Conservation (phyloP, 495 filamentous ascomycete genomes). For the Parathielavia hyrcaniae region DNA sequence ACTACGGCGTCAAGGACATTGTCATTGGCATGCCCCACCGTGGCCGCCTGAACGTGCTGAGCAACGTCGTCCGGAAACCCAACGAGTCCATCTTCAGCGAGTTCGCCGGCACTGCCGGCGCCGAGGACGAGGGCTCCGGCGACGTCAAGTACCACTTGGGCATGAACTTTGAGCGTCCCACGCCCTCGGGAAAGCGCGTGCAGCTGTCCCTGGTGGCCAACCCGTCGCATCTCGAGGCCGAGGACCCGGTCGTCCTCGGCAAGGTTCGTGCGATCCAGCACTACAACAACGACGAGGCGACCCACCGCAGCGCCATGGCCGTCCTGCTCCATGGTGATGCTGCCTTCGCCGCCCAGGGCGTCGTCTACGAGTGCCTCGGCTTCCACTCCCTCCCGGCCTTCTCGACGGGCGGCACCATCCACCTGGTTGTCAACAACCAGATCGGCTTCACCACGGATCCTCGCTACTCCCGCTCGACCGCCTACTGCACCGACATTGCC, state of each 20-base stretch:
- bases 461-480: slow-evolving; percentile 90
- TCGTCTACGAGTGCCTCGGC: slow-evolving; percentile 97
- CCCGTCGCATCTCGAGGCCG: slow-evolving; percentile 95
- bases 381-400: slow-evolving; percentile 93
- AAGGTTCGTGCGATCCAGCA: slow-evolving; percentile 98
- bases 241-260: slow-evolving; percentile 94
- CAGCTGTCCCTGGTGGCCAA: slow-evolving; percentile 97
- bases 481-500: slow-evolving; percentile 98
- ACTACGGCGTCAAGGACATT: slow-evolving; percentile 97
- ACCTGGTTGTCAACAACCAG: slow-evolving; percentile 98
- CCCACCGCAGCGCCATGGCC: slow-evolving; percentile 85
- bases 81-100: slow-evolving; percentile 99
- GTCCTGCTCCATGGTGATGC: slow-evolving; percentile 95
- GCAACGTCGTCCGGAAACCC: slow-evolving; percentile 96
- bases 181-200: slow-evolving; percentile 95
- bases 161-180: slow-evolving; percentile 99
- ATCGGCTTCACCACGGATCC: slow-evolving; percentile 99
- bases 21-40: slow-evolving; percentile 99
- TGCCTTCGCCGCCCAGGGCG: slow-evolving; percentile 90
- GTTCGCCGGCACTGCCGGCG: slow-evolving; percentile 82
- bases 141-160: slow-evolving; percentile 99
- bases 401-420: slow-evolving; percentile 95
- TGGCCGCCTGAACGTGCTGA: slow-evolving; percentile 94
- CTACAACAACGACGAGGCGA: slow-evolving; percentile 92
- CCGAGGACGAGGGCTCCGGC: slow-evolving; percentile 91